Base-by-base conservation (phyloP, 2,329 filamentous ascomycete species). In the Malbranchea zuffiana region DNA sequence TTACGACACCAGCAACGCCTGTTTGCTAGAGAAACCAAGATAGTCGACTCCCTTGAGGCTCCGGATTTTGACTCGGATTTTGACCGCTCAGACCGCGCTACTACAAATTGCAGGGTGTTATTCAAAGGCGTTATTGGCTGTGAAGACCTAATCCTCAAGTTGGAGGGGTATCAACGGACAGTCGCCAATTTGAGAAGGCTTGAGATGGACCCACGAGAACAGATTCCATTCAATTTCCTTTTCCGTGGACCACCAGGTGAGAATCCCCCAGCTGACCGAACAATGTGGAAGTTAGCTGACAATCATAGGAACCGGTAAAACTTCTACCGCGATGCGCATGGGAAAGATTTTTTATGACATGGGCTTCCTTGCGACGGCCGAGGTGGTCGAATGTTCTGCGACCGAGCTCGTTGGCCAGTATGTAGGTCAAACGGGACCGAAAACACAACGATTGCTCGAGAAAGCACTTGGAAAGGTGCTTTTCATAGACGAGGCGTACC, bases 311-410 rank as follows among this genome's bases (percentile, higher is more conserved):
- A 85, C 80, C 0, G 82, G 81, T 0, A 86, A 86, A 49, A 84
- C 80, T 0, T 78, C 76, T 0, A 83, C 71, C 0, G 82, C 82
- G 0, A 62, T 69, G n/a, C 80, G 78, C 43, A 82, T 87, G 68
- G 81, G 81, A 3, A 72, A 82, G 43, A 64, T 87, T 0, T 87
- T 74, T 49, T 86, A 82, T 49, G 75, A 86, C 46, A 73, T 85
- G 67, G 80, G 80, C 0, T 72, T 86, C 21, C 59, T 87, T 0
- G 58, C 71, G 0, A 63, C 63, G 0, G 67, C 65, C 0, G 70
- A 78, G 17, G 76, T 85, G 0, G 52, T 76, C 0, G 77, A 84
- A 37, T 72, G 68, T 30, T 85, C 81, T 0, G 76, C 78, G 0
- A 74, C 75, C 0, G 79, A 86, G 21, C 52, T 87, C 0, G 65